A percentile compares a stretch with the other conserved stretches of the same genome.
These are phyloP conservation scores for Penicillium thymicola DNA, from an alignment of 2,329 filamentous ascomycete species.

Conservation along the genomic window DNA sequence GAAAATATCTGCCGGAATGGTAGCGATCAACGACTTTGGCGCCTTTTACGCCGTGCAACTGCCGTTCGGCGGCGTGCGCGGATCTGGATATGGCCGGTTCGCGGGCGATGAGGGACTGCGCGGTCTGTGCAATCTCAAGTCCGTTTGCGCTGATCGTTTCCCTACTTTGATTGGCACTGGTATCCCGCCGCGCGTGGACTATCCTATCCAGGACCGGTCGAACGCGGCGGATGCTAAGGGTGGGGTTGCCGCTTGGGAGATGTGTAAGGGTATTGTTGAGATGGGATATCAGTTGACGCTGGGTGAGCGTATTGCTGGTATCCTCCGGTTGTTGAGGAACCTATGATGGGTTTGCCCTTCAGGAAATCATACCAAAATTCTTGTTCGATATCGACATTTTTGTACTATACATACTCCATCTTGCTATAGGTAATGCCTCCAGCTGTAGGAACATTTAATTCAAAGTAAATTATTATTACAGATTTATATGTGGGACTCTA, in stretches of 20 bases:
- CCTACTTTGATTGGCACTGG: slow-evolving; percentile 60
- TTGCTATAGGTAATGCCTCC: background rate
- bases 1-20: slow-evolving; percentile 78
- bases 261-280: slow-evolving; percentile 46
- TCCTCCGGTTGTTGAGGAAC: slow-evolving; percentile 39
- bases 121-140: slow-evolving; percentile 82
- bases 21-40: slow-evolving; percentile 93
- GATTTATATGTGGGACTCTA: background rate
- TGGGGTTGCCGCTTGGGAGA: slow-evolving; percentile 62
- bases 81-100: slow-evolving; percentile 89
- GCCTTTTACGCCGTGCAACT: slow-evolving; percentile 90
- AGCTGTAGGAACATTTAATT: background rate
- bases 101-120: slow-evolving; percentile 85
- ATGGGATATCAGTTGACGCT: slow-evolving; percentile 47
- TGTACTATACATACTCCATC: slow-evolving; percentile 1
- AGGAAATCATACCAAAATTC: background rate
- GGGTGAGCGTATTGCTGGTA: slow-evolving; percentile 39
- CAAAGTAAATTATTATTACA: background rate
- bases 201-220: slow-evolving; percentile 68
- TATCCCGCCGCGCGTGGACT: slow-evolving; percentile 77
- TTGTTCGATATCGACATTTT: background rate
- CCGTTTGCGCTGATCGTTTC: slow-evolving; percentile 73
- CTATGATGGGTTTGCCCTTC: slow-evolving; percentile 24
- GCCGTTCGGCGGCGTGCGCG: slow-evolving; percentile 87
- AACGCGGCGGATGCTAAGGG: slow-evolving; percentile 41